Evolutionary conservation across 139 green algal genomes (phyloP).

Genomic region (Chlamydomonas sphaeroides): DNA sequence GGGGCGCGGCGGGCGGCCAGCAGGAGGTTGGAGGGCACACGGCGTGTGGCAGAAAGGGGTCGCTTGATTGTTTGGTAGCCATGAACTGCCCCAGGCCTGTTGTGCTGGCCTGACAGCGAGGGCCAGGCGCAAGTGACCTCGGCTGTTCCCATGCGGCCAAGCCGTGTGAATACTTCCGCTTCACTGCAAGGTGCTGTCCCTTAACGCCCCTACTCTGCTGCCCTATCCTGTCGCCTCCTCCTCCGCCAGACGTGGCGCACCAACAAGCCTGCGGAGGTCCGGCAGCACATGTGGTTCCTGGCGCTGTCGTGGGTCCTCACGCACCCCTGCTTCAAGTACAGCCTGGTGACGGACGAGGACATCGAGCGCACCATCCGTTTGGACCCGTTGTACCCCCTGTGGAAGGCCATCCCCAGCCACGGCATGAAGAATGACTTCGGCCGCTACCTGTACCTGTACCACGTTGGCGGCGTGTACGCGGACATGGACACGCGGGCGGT

Average conservation of each 20-base stretch:
- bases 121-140: too few species aligned
- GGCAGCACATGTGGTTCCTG: background rate
- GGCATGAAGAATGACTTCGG: background rate
- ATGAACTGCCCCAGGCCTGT: too few species aligned
- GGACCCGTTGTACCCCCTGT: background rate
- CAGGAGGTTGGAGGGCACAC: too few species aligned
- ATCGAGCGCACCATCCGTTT: background rate
- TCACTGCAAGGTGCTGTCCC: too few species aligned
- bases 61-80: too few species aligned
- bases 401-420: background rate
- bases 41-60: too few species aligned
- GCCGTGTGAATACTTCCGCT: too few species aligned
- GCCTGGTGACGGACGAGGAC: background rate
- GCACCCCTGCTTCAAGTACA: background rate
- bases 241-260: background rate
- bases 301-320: background rate
- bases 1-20: too few species aligned
- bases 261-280: background rate
- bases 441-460: background rate
- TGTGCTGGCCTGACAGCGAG: too few species aligned
- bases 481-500: background rate
- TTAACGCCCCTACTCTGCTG: too few species aligned
- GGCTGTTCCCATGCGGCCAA: too few species aligned
- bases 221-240: too few species aligned
- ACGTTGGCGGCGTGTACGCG: background rate